Conservation (phyloP, 164 flowering plant genomes). For the Stephania cephalantha region DNA sequence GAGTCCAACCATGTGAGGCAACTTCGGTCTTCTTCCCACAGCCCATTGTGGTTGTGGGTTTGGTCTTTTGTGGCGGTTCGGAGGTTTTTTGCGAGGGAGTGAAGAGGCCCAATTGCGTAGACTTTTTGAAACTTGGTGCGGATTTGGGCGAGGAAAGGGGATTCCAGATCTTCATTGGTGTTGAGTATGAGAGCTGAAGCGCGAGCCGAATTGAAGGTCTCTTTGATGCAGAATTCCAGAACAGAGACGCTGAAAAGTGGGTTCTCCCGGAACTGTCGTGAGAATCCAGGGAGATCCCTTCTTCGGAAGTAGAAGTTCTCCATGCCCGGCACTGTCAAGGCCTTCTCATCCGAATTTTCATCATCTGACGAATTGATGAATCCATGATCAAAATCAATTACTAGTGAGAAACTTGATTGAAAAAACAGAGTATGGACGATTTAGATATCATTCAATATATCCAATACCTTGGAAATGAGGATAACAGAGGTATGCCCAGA, state of each 20-base stretch:
- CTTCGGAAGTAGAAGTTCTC: constrained; percentile 28
- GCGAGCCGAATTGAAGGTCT: not conserved
- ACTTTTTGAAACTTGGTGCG: constrained; percentile 20
- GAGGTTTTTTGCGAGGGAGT: constrained; percentile 16
- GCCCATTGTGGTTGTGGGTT: not conserved
- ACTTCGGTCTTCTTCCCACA: constrained; percentile 13
- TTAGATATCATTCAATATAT: too few relatives aligned
- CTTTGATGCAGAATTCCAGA: not conserved
- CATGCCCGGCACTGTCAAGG: constrained; percentile 24
- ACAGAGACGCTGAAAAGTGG: not conserved
- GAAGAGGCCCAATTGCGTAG: constrained; percentile 45
- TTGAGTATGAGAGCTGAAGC: constrained; percentile 33
- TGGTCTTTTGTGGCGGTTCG: not conserved
- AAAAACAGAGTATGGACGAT: too few relatives aligned
- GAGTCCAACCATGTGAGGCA: constrained; percentile 18
- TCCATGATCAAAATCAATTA: too few relatives aligned
- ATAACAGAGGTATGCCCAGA: constrained; percentile 27
- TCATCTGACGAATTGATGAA: constrained; percentile 12
- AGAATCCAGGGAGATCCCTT: constrained; percentile 38
- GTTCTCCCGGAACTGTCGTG: constrained; percentile 9
- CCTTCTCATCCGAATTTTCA: constrained; percentile 27
- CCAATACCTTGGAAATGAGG: constrained; percentile 18
- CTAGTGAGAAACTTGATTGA: too few relatives aligned
- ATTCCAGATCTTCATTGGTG: constrained; percentile 41
- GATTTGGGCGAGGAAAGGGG: constrained; percentile 21